phyloP scores from a whole-genome alignment of 352 stramenopile species.

The Phytopythium aichiense region DNA sequence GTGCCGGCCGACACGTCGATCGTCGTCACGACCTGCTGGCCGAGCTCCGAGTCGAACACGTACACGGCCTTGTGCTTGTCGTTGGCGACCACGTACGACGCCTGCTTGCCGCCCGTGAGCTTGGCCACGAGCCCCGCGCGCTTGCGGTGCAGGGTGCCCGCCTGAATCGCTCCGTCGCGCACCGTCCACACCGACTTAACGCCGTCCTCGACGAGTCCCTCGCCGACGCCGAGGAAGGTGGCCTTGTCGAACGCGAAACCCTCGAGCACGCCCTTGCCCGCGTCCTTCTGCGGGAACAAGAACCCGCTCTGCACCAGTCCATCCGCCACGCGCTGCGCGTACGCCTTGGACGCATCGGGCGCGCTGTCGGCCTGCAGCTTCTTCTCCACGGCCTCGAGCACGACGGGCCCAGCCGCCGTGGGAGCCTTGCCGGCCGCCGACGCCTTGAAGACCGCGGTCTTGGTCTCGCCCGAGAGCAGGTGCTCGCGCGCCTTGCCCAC shows the following conservation, averaged over 20 bases:
- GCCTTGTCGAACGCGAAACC: constrained; percentile 20
- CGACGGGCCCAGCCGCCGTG: constrained; percentile 13
- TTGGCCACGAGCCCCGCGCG: constrained; percentile 20
- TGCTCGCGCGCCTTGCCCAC: constrained; percentile 11
- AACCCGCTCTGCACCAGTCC: constrained; percentile 30
- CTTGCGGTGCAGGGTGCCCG: constrained; percentile 20
- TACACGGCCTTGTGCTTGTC: constrained; percentile 19
- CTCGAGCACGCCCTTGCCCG: constrained; percentile 9
- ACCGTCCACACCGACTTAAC: constrained; percentile 25
- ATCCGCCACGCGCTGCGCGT: constrained; percentile 21
- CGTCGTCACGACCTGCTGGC: constrained; percentile 10
- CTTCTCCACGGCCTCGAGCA: constrained; percentile 19
- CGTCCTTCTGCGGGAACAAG: constrained; percentile 18
- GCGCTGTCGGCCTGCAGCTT: constrained; percentile 15
- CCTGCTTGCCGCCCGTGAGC: constrained; percentile 16
- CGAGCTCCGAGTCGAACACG: constrained; percentile 30
- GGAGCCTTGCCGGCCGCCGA: constrained; percentile 13
- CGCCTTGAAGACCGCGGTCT: constrained; percentile 14
- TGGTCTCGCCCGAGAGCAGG: constrained; percentile 15
- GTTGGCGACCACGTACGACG: constrained; percentile 24
- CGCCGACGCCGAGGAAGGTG: constrained; percentile 18
- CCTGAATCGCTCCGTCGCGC: constrained; percentile 29
- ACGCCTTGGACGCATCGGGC: constrained; percentile 4
- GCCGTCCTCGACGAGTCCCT: constrained; percentile 11
- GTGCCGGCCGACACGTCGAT: constrained; percentile 25